Base-by-base conservation (phyloP, 2,329 filamentous ascomycete genomes). In the Sporothrix pallida region DNA sequence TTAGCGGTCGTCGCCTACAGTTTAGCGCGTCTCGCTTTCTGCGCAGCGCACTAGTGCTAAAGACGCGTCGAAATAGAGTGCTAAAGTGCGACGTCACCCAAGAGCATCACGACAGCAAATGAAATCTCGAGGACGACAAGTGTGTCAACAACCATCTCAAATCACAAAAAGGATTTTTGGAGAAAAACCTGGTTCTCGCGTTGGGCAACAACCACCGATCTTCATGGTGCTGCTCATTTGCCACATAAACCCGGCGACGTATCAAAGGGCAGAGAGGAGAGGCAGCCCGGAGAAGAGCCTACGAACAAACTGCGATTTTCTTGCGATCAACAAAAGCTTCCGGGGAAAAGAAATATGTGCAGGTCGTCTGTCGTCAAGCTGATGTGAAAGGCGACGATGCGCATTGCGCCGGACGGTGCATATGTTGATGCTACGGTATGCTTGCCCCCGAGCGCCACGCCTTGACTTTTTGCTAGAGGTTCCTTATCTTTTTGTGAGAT, bases 181-280 rank as follows among this genome's bases (percentile, higher is more conserved):
- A 68, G 44, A 23, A 58, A 60, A 70, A 70, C 68, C 68, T 70
- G 68, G 68, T 70, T 70, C 52, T 70, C n/a, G 37, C 60, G 60
- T n/a, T 17, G 31, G 44, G 60, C 20, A n/a, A n/a, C 31, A 37
- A 8, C 26, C 4, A 42, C 7, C 20, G 7, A 9, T 17, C 44
- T 15, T 67, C 63, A 44, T 17, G 12, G 63, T 67, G 31, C 31
- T 44, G 9, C 60, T 63, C 37, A 10, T 63, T 44, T 63, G 60
- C 60, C 60, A 65, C 60, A 23, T n/a, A 67, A 48, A 67, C 20
- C 63, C 44, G 63, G 63, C 63, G 50, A 23, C 63, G 23, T 67
- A 17, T 67, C 42, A 48, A 67, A 10, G 26, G 8, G 3, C 13
- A 62, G 15, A 37, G 31, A 62, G 12, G 13, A 23, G 12, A 46